These are phyloP conservation scores for Tanacetum coccineum DNA, from an alignment of 129 eudicot genomes.

Conservation along the genomic window DNA sequence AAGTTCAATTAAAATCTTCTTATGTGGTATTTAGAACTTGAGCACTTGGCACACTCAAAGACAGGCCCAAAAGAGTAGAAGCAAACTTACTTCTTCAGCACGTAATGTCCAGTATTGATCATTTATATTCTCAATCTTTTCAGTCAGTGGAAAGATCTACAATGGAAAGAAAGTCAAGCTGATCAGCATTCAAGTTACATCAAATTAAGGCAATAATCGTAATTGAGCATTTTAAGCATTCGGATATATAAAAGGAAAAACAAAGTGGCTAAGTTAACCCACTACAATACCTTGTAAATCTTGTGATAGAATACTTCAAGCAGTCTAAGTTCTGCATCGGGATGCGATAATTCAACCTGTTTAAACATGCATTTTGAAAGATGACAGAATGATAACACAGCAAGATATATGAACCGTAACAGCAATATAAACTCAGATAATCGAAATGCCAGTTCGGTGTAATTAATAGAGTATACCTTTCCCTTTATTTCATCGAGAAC, in stretches of 20 bases:
- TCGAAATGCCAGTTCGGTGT: neutral
- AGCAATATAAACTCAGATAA: slow-evolving; percentile 4
- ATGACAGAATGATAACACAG: neutral
- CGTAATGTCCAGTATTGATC: slow-evolving; percentile 53
- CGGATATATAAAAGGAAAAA: neutral
- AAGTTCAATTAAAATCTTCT: neutral
- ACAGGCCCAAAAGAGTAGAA: slow-evolving; percentile 1
- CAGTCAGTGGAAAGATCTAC: slow-evolving; percentile 80
- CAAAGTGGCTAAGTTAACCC: neutral
- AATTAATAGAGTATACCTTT: slow-evolving; percentile 46
- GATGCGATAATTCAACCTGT: slow-evolving; percentile 85
- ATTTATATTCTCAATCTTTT: slow-evolving; percentile 41
- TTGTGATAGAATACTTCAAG: slow-evolving; percentile 99
- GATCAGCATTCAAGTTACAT: neutral
- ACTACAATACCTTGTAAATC: slow-evolving; percentile 76
- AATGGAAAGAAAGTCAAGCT: slow-evolving; percentile 7
- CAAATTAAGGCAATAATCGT: neutral
- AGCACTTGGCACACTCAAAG: no score
- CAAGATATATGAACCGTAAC: neutral
- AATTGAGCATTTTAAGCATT: slow-evolving; percentile 8
- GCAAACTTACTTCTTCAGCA: slow-evolving; percentile 39
- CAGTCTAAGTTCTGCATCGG: slow-evolving; percentile 86
- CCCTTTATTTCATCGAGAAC: slow-evolving; percentile 83
- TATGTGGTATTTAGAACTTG: neutral
- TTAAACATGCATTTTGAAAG: neutral